A percentile compares a stretch with the other conserved stretches of the same genome.
phyloP scores from a whole-genome alignment of 108 stramenopile genomes.

The Phaeodactylum tricornutum region DNA sequence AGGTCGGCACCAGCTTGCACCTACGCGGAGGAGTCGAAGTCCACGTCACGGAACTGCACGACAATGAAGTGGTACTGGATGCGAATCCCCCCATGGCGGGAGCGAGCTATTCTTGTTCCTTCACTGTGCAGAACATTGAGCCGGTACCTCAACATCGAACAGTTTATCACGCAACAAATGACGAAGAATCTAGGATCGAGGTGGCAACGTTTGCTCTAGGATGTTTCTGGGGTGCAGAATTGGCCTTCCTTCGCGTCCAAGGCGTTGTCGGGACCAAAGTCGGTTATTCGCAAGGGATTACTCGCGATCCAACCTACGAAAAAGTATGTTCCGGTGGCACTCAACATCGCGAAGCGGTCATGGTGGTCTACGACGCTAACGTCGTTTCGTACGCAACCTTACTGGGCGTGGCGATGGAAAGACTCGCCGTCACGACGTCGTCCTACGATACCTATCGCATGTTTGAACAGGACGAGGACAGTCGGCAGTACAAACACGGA shows the following conservation, averaged over 20 bases:
- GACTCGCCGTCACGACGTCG: constrained; percentile 48
- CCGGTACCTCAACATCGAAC: constrained; percentile 12
- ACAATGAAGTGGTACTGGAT: constrained; percentile 46
- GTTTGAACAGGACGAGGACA: constrained; percentile 56
- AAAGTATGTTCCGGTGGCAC: constrained; percentile 72
- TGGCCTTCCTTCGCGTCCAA: constrained; percentile 70
- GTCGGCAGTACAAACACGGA: constrained; percentile 78
- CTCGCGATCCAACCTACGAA: constrained; percentile 57
- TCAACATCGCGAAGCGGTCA: constrained; percentile 87
- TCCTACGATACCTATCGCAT: constrained; percentile 5
- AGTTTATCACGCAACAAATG: neutral
- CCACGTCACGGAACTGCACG: constrained; percentile 18
- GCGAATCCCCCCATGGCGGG: constrained; percentile 75
- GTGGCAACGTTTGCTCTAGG: constrained; percentile 72
- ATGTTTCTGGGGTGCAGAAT: constrained; percentile 83
- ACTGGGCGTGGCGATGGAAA: constrained; percentile 52
- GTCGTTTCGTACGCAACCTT: constrained; percentile 63
- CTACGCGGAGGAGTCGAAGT: constrained; percentile 38
- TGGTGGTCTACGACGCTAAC: constrained; percentile 70
- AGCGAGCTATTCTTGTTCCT: constrained; percentile 31
- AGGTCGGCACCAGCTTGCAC: constrained; percentile 23
- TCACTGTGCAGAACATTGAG: constrained; percentile 37
- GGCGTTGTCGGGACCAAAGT: constrained; percentile 76
- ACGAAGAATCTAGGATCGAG: constrained; percentile 1
- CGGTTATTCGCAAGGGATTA: constrained; percentile 78